phyloP scores from a whole-genome alignment of 352 stramenopile species.

The Blastocystis hominis region DNA sequence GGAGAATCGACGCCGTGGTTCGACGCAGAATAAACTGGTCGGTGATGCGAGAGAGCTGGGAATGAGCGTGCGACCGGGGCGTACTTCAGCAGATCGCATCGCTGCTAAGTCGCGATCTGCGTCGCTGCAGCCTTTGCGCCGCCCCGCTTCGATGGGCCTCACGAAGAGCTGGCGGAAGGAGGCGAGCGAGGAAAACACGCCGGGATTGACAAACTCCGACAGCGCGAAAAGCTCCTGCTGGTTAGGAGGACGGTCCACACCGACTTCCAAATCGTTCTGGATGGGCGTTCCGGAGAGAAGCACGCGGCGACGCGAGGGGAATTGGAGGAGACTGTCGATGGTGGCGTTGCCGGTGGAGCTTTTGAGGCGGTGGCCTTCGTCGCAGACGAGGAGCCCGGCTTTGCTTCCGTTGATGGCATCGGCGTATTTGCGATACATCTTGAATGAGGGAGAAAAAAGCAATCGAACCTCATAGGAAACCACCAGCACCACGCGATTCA shows the following conservation, averaged over 20 bases:
- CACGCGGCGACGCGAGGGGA: constrained; percentile 60
- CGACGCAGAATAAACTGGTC: constrained; percentile 58
- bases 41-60: constrained; percentile 33
- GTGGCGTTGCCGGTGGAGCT: constrained; percentile 62
- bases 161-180: constrained; percentile 66
- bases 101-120: not conserved
- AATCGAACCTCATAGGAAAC: constrained; percentile 66
- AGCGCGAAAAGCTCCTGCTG: constrained; percentile 67
- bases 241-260: not conserved
- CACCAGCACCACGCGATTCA: constrained; percentile 63
- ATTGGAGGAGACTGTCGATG: constrained; percentile 7
- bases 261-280: constrained; percentile 65
- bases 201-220: constrained; percentile 66
- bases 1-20: constrained; percentile 26
- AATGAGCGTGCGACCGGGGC: not conserved
- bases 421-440: constrained; percentile 56
- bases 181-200: constrained; percentile 63
- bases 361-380: constrained; percentile 70
- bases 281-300: constrained; percentile 67
- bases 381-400: constrained; percentile 66
- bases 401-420: constrained; percentile 43
- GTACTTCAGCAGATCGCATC: constrained; percentile 38
- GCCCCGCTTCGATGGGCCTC: constrained; percentile 63
- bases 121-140: not conserved
- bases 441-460: constrained; percentile 57